Evolutionary conservation across 108 stramenopile genomes (phyloP).

Genomic region (Cylindrotheca fusiformis): DNA sequence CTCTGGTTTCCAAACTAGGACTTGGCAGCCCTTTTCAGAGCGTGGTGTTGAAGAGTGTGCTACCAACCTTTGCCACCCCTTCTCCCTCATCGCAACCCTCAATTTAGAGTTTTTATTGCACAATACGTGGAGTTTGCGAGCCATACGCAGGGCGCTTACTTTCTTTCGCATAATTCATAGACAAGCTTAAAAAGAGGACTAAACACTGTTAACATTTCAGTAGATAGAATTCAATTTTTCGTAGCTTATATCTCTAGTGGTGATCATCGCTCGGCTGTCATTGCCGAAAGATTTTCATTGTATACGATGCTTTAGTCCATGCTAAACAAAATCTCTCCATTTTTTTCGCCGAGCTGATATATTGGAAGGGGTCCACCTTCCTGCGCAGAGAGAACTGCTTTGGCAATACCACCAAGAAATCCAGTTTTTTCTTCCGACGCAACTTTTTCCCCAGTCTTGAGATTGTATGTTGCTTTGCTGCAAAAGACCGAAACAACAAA

Average conservation of each 20-base stretch:
- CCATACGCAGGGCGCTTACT: too few species aligned
- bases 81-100: not conserved
- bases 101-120: too few species aligned
- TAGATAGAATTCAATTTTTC: too few species aligned
- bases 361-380: conserved; percentile 36
- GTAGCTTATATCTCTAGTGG: too few species aligned
- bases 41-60: not conserved
- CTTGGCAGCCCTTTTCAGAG: not conserved
- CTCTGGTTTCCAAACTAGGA: not conserved
- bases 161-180: too few species aligned
- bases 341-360: conserved; percentile 71
- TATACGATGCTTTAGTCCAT: conserved; percentile 15
- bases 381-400: conserved; percentile 44
- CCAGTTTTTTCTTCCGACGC: conserved; percentile 32
- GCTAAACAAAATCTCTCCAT: conserved; percentile 67
- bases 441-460: conserved; percentile 57
- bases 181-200: too few species aligned
- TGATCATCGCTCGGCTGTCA: too few species aligned
- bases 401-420: conserved; percentile 57
- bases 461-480: conserved; percentile 67
- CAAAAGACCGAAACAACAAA: conserved; percentile 47
- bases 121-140: too few species aligned
- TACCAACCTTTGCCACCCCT: not conserved
- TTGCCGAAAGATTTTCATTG: too few species aligned
- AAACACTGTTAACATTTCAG: too few species aligned